Conservation (phyloP, 2,329 filamentous ascomycete species). For the Alternaria sp. region DNA sequence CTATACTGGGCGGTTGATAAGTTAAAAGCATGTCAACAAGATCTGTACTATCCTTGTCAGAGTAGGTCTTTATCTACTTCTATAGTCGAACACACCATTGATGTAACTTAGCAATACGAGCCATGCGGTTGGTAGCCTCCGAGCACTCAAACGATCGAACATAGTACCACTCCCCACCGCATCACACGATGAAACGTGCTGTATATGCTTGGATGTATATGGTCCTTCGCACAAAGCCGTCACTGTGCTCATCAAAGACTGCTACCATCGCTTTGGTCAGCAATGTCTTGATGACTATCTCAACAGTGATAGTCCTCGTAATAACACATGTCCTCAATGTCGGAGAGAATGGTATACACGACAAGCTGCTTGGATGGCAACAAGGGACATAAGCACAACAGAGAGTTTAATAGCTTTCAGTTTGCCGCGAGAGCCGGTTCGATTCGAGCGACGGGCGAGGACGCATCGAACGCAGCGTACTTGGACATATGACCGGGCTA, state of each 20-base stretch:
- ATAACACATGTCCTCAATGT: conserved; percentile 21
- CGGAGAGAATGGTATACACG: conserved; percentile 17
- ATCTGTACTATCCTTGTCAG: not conserved
- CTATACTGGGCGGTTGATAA: not conserved
- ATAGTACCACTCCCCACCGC: not conserved
- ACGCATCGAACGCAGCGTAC: not conserved
- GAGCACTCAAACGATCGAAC: not conserved
- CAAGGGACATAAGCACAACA: conserved; percentile 8
- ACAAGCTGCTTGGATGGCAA: not conserved
- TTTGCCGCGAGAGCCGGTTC: not conserved
- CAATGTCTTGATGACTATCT: conserved; percentile 16
- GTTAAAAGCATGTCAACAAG: not conserved
- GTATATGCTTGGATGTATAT: conserved; percentile 11
- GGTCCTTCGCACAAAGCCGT: conserved; percentile 3
- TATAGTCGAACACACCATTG: not conserved
- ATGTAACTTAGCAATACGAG: not conserved
- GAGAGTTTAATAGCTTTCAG: not conserved
- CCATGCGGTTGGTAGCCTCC: not conserved
- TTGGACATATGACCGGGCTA: not conserved
- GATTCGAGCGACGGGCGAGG: not conserved
- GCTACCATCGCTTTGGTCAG: conserved; percentile 20
- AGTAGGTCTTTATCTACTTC: not conserved
- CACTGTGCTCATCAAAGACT: conserved; percentile 9
- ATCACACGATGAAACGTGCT: conserved; percentile 9
- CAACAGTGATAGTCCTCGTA: conserved; percentile 8